Conservation (phyloP, 352 stramenopile species). For the Pythium vanterpoolii region DNA sequence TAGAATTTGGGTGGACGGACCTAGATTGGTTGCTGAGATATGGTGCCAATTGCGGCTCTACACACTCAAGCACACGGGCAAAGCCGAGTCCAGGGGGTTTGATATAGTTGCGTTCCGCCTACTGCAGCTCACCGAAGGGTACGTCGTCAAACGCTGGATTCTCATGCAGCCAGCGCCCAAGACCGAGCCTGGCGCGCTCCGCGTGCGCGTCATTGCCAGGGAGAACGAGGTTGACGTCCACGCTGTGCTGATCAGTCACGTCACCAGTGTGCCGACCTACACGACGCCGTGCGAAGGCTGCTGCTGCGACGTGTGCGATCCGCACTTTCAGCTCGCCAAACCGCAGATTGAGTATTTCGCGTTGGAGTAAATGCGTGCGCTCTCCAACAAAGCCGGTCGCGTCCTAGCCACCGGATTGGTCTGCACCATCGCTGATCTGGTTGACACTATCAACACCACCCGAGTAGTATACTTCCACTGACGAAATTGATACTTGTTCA, state of each 20-base stretch:
- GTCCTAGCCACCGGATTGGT: slow-evolving; percentile 1
- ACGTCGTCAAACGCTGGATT: slow-evolving; percentile 19
- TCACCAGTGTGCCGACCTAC: background rate
- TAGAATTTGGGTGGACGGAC: too few relatives aligned
- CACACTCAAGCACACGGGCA: slow-evolving; percentile 9
- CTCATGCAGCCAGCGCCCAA: slow-evolving; percentile 20
- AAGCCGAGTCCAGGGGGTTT: background rate
- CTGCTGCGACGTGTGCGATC: slow-evolving; percentile 23
- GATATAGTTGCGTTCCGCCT: slow-evolving; percentile 11
- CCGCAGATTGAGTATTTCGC: slow-evolving; percentile 16
- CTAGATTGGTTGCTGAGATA: too few relatives aligned
- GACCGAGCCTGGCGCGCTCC: slow-evolving; percentile 17
- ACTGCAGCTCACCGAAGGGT: slow-evolving; percentile 10
- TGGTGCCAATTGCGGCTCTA: slow-evolving; percentile 22
- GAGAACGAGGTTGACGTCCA: slow-evolving; percentile 11
- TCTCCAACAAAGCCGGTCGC: slow-evolving; percentile 5
- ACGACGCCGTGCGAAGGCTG: slow-evolving; percentile 10
- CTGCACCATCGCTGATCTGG: too few relatives aligned
- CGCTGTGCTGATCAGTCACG: background rate
- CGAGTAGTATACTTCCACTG: too few relatives aligned
- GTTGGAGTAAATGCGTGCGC: slow-evolving; percentile 16
- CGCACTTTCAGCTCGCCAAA: slow-evolving; percentile 15
- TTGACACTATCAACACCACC: too few relatives aligned
- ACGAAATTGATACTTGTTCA: too few relatives aligned
- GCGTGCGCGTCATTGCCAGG: slow-evolving; percentile 13